These are phyloP conservation scores for Articulospora tetracladia DNA, from an alignment of 495 filamentous ascomycete genomes.

Conservation along the genomic window DNA sequence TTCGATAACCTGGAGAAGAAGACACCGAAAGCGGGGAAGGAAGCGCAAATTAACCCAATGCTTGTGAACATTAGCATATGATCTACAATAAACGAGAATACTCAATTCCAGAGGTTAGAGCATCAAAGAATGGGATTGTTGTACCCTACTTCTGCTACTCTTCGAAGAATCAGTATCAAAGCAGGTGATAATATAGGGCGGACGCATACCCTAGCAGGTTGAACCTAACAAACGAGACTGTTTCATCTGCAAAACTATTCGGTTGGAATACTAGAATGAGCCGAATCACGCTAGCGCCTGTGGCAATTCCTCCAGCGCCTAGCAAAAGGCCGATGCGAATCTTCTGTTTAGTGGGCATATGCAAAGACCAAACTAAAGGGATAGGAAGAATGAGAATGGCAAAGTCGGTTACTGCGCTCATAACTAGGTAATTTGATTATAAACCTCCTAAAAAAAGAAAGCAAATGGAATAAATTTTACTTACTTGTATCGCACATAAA, in stretches of 20 bases:
- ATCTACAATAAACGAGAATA: too few species aligned
- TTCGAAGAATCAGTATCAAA: background rate
- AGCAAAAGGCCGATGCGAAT: slow-evolving; percentile 42
- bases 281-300: slow-evolving; percentile 42
- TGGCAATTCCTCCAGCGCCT: slow-evolving; percentile 43
- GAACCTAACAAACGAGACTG: background rate
- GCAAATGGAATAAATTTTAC: background rate
- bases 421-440: slow-evolving; percentile 14
- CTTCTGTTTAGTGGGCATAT: slow-evolving; percentile 42
- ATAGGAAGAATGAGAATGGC: slow-evolving; percentile 43
- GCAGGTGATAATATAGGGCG: background rate
- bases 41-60: background rate
- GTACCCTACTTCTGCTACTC: background rate
- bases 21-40: background rate
- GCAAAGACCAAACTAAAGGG: slow-evolving; percentile 39
- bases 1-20: background rate
- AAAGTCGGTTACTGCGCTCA: slow-evolving; percentile 43
- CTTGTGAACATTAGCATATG: too few species aligned
- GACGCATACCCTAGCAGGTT: background rate
- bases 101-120: too few species aligned
- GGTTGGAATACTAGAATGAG: slow-evolving; percentile 36
- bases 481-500: slow-evolving; percentile 39
- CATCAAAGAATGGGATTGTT: too few species aligned
- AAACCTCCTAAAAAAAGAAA: background rate
- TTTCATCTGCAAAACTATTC: background rate